phyloP scores from a whole-genome alignment of 192 early-diverging fungal genomes.

The Rhizoclosmatium globosum region DNA sequence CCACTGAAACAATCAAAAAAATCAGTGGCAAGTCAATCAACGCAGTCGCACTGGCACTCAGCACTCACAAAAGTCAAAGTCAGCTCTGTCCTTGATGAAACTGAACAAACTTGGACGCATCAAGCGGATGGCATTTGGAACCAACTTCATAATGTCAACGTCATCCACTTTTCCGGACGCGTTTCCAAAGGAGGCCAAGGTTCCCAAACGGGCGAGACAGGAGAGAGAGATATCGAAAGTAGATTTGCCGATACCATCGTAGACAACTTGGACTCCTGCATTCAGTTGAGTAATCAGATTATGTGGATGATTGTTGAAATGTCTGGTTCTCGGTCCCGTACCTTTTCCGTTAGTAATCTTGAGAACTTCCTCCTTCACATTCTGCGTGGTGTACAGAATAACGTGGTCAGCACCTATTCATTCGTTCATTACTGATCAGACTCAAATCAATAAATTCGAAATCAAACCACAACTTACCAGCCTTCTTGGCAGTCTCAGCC shows the following conservation, averaged over 20 bases:
- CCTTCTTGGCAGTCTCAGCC: conserved; percentile 60
- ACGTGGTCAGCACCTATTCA: conserved; percentile 64
- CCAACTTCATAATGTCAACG: conserved; percentile 63
- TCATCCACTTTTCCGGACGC: conserved; percentile 75
- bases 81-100: conserved; percentile 73
- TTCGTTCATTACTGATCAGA: background rate
- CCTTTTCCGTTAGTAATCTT: conserved; percentile 69
- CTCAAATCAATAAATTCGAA: background rate
- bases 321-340: conserved; percentile 82
- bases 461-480: conserved; percentile 17
- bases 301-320: conserved; percentile 73
- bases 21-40: conserved; percentile 3
- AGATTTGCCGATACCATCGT: conserved; percentile 91
- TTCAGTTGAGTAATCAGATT: background rate
- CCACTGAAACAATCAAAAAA: conserved; percentile 40
- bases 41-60: background rate
- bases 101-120: conserved; percentile 77
- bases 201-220: conserved; percentile 43
- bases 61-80: conserved; percentile 64
- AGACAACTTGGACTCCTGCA: conserved; percentile 76
- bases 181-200: conserved; percentile 80
- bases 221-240: conserved; percentile 81
- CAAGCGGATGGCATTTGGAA: conserved; percentile 76
- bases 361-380: conserved; percentile 71
- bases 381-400: conserved; percentile 77